These are phyloP conservation scores for Lactifluus piperatus DNA, from an alignment of 768 basidiomycete genomes.

Conservation along the genomic window DNA sequence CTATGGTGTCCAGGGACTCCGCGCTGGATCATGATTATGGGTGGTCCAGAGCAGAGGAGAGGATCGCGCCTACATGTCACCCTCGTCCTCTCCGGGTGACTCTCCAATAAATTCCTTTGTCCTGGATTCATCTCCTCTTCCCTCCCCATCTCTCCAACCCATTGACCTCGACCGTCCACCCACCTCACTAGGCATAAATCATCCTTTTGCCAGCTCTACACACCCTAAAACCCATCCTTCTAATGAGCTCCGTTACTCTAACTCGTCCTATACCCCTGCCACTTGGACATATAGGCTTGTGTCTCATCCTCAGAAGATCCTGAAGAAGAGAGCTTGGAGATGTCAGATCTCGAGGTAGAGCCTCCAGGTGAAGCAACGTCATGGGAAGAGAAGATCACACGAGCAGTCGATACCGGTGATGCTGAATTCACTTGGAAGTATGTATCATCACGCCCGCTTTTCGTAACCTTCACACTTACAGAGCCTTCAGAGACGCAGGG, in stretches of 20 bases:
- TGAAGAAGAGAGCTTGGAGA: conserved; percentile 5
- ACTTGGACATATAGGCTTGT: conserved; percentile 3
- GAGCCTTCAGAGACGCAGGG: no score
- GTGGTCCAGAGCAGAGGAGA: no score
- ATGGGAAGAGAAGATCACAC: no score
- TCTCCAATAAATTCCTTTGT: conserved; percentile 5
- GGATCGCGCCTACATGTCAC: conserved; percentile 18
- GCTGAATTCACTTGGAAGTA: no score
- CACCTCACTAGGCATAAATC: background rate
- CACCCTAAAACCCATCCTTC: conserved; percentile 13
- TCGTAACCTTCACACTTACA: no score
- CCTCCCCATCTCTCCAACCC: conserved; percentile 8
- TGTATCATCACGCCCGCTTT: no score
- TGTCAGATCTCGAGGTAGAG: background rate
- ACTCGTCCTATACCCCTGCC: conserved; percentile 7
- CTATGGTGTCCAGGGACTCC: no score
- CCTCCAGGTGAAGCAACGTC: no score
- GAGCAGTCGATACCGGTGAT: no score
- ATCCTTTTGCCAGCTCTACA: conserved; percentile 14
- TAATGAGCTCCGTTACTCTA: conserved; percentile 14
- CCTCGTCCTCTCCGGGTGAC: conserved; percentile 14
- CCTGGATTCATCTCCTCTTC: conserved; percentile 12
- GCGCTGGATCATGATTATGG: no score
- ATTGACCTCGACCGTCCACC: conserved; percentile 12
- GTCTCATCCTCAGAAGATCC: background rate